Base-by-base conservation (phyloP, 2,329 filamentous ascomycete genomes). In the Colletotrichum karsti region DNA sequence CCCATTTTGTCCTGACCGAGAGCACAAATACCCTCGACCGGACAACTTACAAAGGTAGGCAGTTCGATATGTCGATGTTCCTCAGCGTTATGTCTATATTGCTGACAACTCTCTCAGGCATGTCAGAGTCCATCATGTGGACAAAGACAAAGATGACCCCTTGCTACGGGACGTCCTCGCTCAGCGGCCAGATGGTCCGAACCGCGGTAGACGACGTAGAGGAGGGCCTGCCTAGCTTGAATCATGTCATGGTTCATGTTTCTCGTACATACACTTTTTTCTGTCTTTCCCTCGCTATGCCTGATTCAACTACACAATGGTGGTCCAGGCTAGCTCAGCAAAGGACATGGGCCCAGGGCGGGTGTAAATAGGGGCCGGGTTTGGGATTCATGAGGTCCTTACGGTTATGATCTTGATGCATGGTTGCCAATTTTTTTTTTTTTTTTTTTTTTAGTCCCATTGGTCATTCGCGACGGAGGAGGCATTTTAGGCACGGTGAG, bases 21-120 rank as follows among this genome's bases (percentile, higher is more conserved):
- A 98, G 77, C 95, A 98, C 79, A 95, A 92, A 77, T 98, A 98
- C 78, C 96, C 96, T 5, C 87, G 96, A 73, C 96, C 96, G 35
- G 96, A 99, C 78, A 98, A 98, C 83, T 83, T 99, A 63, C 95
- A 98, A 83, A 90, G 95, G 93, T 97, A 85, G 72, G 87, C 77
- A 28, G 4, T 33, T 51, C 46, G 7, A 9, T 33, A 7, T 51
- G 15, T 3, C 6, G 26, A 26, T 12, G n/a, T 18, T 53, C 26
- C 9, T 22, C 28, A 7, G 10, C 28, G 8, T 33, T 37, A 13
- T 28, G 13, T 15, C 10, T 33, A n/a, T 13, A 26, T 22, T n/a
- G 33, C 66, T 69, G 53, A 69, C 42, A 22, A 26, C 28, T 10
- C 24, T 35, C 4, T 7, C 37, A 97, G 94, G 78, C 96, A 99